Conservation (phyloP, 2,329 filamentous ascomycete species). For the Geosmithia flava region DNA sequence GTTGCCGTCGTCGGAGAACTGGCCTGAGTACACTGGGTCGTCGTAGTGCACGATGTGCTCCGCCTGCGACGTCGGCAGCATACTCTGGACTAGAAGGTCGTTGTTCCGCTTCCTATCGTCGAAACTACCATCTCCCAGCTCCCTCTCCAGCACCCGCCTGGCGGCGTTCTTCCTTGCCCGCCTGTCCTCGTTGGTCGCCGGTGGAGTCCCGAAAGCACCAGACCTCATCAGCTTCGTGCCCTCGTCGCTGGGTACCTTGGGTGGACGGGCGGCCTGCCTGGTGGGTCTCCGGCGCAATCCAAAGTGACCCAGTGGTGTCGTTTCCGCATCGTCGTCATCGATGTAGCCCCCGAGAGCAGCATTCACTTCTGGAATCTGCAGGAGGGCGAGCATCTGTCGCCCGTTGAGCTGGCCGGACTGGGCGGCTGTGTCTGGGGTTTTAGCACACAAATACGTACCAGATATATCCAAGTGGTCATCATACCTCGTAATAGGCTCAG, state of each 20-base stretch:
- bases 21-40: constrained; percentile 80
- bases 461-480: not conserved
- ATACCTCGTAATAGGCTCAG: constrained; percentile 17
- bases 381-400: constrained; percentile 24
- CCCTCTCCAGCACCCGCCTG: constrained; percentile 64
- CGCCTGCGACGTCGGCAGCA: constrained; percentile 58
- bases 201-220: constrained; percentile 61
- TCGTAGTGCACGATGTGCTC: constrained; percentile 86
- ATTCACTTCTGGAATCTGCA: constrained; percentile 20
- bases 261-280: constrained; percentile 51
- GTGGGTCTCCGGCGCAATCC: constrained; percentile 18
- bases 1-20: constrained; percentile 94
- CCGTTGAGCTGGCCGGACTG: constrained; percentile 17
- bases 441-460: not conserved
- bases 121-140: constrained; percentile 59
- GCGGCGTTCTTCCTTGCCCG: constrained; percentile 46
- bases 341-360: constrained; percentile 9
- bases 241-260: constrained; percentile 71
- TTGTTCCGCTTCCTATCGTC: constrained; percentile 48
- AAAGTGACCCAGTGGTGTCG: constrained; percentile 3
- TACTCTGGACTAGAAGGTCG: constrained; percentile 54
- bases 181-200: constrained; percentile 33
- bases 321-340: constrained; percentile 19
- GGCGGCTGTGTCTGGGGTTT: constrained; percentile 6
- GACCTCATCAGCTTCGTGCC: constrained; percentile 71